These are phyloP conservation scores for Coniophora puteana DNA, from an alignment of 1,284 basidiomycete genomes.

Conservation along the genomic window DNA sequence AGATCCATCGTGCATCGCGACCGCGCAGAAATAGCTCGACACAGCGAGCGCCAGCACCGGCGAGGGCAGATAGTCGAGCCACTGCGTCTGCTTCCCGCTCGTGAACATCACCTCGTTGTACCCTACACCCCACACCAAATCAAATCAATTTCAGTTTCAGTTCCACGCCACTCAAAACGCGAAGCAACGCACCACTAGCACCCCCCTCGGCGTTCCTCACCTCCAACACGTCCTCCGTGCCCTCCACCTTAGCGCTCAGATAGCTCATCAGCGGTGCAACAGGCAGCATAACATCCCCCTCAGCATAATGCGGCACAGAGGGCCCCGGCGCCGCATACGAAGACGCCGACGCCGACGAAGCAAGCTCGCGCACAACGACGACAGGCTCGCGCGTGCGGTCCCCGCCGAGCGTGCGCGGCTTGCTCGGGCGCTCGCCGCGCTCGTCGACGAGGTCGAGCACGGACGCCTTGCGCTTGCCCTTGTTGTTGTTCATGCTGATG, in stretches of 20 bases:
- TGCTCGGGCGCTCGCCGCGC: conserved; percentile 34
- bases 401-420: conserved; percentile 68
- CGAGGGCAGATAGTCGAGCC: conserved; percentile 84
- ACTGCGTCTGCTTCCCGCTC: conserved; percentile 67
- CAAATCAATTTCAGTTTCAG: conserved; percentile 9
- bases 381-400: conserved; percentile 51
- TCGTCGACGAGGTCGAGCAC: conserved; percentile 44
- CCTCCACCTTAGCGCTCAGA: conserved; percentile 56
- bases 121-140: conserved; percentile 31
- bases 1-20: conserved; percentile 71
- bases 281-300: conserved; percentile 32
- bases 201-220: conserved; percentile 72
- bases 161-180: conserved; percentile 6
- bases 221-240: conserved; percentile 69
- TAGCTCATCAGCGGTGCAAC: conserved; percentile 57
- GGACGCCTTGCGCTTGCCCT: conserved; percentile 50
- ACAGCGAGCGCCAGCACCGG: conserved; percentile 66
- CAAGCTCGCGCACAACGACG: conserved; percentile 48
- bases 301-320: conserved; percentile 18
- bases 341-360: conserved; percentile 19
- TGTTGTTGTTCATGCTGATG: conserved; percentile 3
- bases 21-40: conserved; percentile 69
- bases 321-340: conserved; percentile 9
- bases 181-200: conserved; percentile 41
- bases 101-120: conserved; percentile 68